Conservation (phyloP, 345 rosid genomes). For the Populus davidiana region DNA sequence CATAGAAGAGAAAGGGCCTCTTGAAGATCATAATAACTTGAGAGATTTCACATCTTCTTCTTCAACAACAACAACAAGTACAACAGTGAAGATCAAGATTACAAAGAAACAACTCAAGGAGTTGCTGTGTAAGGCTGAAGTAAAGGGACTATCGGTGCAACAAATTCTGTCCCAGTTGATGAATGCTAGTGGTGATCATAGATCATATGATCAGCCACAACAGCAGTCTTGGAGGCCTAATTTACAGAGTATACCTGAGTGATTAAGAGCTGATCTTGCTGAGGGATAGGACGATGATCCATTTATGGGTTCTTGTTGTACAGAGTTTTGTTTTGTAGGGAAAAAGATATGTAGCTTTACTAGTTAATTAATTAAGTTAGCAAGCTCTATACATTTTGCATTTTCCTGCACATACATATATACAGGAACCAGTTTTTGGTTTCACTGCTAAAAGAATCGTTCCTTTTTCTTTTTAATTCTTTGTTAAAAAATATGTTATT, state of each 20-base stretch:
- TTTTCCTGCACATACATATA: not conserved
- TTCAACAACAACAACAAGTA: not conserved
- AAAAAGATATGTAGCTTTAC: not conserved
- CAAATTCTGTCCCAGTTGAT: slow-evolving; percentile 43
- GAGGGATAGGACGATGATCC: not conserved
- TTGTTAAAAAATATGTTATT: not conserved
- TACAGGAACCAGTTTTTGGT: no score
- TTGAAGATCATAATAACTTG: not conserved
- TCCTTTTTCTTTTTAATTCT: not conserved
- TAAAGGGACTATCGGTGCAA: slow-evolving; percentile 37
- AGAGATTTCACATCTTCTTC: not conserved
- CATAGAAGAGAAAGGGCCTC: slow-evolving; percentile 14
- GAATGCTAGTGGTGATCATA: slow-evolving; percentile 1
- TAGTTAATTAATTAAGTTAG: not conserved
- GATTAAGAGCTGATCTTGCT: not conserved
- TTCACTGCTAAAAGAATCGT: not conserved
- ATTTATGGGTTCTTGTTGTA: not conserved
- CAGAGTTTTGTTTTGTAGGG: not conserved
- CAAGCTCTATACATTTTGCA: not conserved
- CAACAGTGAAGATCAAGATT: slow-evolving; percentile 53
- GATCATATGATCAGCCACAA: slow-evolving; percentile 15
- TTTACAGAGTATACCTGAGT: slow-evolving; percentile 63
- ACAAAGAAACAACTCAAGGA: slow-evolving; percentile 53
- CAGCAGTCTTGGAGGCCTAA: slow-evolving; percentile 59
- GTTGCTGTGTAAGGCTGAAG: slow-evolving; percentile 41